Evolutionary conservation across 2,329 filamentous ascomycete genomes (phyloP).

Genomic region (Catunica adiposa): DNA sequence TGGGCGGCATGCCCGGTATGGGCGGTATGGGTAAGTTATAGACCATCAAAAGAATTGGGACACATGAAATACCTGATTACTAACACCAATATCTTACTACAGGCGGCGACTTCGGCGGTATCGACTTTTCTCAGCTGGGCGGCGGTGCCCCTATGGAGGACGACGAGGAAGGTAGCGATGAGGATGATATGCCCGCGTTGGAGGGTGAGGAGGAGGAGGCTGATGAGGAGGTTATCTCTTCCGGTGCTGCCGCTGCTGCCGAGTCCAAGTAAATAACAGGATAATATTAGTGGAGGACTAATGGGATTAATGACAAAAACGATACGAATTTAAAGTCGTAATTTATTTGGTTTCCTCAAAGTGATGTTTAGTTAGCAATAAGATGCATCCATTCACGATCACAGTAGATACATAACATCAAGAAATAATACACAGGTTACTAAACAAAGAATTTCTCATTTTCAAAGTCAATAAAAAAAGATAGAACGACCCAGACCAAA

Average conservation of each 20-base stretch:
- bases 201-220: slow-evolving; percentile 44
- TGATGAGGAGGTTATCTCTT: slow-evolving; percentile 23
- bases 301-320: background rate
- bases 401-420: too few relatives aligned
- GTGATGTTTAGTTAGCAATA: too few relatives aligned
- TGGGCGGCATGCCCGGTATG: slow-evolving; percentile 39
- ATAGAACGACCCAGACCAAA: background rate
- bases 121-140: slow-evolving; percentile 86
- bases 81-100: background rate
- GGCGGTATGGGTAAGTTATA: slow-evolving; percentile 25
- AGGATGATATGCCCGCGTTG: slow-evolving; percentile 67
- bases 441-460: slow-evolving; percentile 4
- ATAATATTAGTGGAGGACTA: background rate
- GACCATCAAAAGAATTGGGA: background rate
- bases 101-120: slow-evolving; percentile 59
- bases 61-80: background rate
- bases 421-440: background rate
- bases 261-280: slow-evolving; percentile 6
- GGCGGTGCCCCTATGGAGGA: slow-evolving; percentile 31
- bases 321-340: slow-evolving; percentile 1
- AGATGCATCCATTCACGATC: too few relatives aligned
- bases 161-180: slow-evolving; percentile 38
- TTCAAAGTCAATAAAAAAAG: slow-evolving; percentile 1
- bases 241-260: slow-evolving; percentile 10
- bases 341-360: slow-evolving; percentile 1